A percentile compares a stretch with the other conserved stretches of the same genome.
Evolutionary conservation across 2,329 filamentous ascomycete genomes (phyloP).

Genomic region (Clonostachys chloroleuca): DNA sequence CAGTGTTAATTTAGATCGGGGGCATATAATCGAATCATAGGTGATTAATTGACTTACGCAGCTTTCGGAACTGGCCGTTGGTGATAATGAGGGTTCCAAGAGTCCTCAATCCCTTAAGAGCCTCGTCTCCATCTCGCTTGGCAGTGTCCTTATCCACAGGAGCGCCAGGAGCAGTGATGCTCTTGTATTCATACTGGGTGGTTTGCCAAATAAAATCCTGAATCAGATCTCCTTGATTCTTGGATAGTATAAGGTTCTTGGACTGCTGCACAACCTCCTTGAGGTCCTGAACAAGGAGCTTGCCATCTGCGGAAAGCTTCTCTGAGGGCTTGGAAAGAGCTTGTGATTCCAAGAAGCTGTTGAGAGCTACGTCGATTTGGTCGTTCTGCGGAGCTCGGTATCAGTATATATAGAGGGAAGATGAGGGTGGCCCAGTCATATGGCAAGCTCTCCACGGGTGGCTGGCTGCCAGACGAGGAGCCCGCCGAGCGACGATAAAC

Average conservation of each 20-base stretch:
- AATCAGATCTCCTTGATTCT: constrained; percentile 90
- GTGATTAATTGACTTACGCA: constrained; percentile 51
- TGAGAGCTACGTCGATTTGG: constrained; percentile 92
- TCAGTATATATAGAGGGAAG: too few relatives aligned
- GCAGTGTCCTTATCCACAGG: constrained; percentile 73
- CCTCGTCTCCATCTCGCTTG: constrained; percentile 78
- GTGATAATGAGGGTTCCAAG: constrained; percentile 86
- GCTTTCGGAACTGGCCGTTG: constrained; percentile 93
- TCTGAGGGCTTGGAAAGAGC: constrained; percentile 65
- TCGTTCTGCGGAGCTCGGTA: constrained; percentile 59
- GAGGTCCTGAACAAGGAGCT: constrained; percentile 71
- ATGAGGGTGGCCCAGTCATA: too few relatives aligned
- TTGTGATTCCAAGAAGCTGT: constrained; percentile 75
- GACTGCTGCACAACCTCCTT: constrained; percentile 78
- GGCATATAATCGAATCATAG: neutral
- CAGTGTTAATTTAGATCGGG: constrained; percentile 7
- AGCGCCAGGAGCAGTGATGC: constrained; percentile 56
- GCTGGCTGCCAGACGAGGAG: neutral
- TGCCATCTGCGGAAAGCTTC: constrained; percentile 79
- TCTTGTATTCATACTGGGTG: constrained; percentile 64
- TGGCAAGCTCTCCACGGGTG: neutral
- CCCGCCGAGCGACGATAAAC: constrained; percentile 17
- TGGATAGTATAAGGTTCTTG: constrained; percentile 80
- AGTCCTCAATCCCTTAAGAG: constrained; percentile 79
- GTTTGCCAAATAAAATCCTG: constrained; percentile 98